Evolutionary conservation across 164 flowering plant genomes (phyloP), one percentile per base, ranked within the genome.

Genomic region (Buxus sempervirens): DNA sequence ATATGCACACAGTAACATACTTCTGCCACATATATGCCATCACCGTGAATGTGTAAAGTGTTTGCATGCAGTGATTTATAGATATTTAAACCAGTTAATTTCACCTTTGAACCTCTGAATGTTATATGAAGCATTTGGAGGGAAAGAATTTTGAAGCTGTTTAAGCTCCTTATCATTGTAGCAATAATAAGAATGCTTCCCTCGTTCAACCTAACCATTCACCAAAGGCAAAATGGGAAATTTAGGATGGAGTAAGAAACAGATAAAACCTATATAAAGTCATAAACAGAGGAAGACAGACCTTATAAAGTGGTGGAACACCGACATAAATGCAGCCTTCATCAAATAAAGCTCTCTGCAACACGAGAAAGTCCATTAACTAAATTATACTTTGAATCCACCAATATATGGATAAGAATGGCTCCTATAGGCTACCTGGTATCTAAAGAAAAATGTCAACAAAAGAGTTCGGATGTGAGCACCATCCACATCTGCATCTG

Each of bases 401-500:
- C 22, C 23, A 23, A 54, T 5, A 12, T 5, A 19, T 15, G 9
- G 36, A 45, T 19, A 36, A n/a, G 25, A 61, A 54, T n/a, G 5
- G 0, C n/a, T 20, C 53, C 22, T 3, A 48, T 4, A 28, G 28
- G 32, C 41, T 80, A 92, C 99, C 98, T 96, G 98, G 80, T 96
- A 96, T 87, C 99, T 88, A 69, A 67, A 96, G 89, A 93, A 96
- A 80, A 96, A 96, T 63, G 99, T 96, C 76, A 96, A 72, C 8
- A 96, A 77, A 68, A 96, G 83, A 63, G 99, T 93, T 68, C 99
- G 84, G 65, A 96, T 96, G 77, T 93, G 98, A 65, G 99, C 98
- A 70, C 98, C 99, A 82, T 96, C 99, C 0, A 96, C 97, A 78
- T 96, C 99, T 72, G 99, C 99, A 87, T 96, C 99, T 32, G 98